A percentile compares a stretch with the other conserved stretches of the same genome.
Evolutionary conservation across 306 rosid species (phyloP).

Genomic region (Quercus aquifolioides): DNA sequence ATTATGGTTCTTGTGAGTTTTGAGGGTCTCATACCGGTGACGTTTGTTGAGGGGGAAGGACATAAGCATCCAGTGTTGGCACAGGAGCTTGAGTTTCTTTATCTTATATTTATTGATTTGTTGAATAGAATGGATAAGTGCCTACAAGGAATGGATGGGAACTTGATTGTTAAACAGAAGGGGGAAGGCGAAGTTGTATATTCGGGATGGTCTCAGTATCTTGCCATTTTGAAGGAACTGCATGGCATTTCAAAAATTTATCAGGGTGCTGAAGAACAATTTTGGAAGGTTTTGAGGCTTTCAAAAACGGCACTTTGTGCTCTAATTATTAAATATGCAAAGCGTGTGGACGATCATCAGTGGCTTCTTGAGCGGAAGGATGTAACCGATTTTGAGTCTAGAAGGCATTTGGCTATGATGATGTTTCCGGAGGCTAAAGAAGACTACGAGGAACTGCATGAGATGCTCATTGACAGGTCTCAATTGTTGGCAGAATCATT

Average conservation of each 20-base stretch:
- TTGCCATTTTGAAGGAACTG: slow-evolving; percentile 56
- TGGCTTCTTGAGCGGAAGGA: slow-evolving; percentile 66
- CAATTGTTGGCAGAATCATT: slow-evolving; percentile 68
- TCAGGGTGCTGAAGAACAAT: slow-evolving; percentile 43
- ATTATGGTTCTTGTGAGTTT: slow-evolving; percentile 13
- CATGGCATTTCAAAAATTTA: slow-evolving; percentile 44
- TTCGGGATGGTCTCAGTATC: slow-evolving; percentile 55
- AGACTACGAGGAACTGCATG: slow-evolving; percentile 65
- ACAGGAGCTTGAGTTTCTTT: slow-evolving; percentile 45
- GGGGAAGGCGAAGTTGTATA: slow-evolving; percentile 31
- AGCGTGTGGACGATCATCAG: slow-evolving; percentile 40
- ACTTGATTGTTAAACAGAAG: slow-evolving; percentile 33
- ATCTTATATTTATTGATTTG: slow-evolving; percentile 26
- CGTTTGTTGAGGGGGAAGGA: neutral
- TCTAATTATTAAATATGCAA: slow-evolving; percentile 40
- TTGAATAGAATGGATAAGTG: slow-evolving; percentile 50
- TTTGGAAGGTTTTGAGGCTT: slow-evolving; percentile 45
- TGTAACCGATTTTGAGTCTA: slow-evolving; percentile 51
- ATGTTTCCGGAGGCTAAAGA: slow-evolving; percentile 62
- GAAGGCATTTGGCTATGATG: slow-evolving; percentile 76
- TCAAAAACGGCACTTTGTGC: slow-evolving; percentile 37
- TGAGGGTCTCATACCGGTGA: slow-evolving; percentile 10
- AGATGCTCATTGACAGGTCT: slow-evolving; percentile 82
- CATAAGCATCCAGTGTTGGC: slow-evolving; percentile 24
- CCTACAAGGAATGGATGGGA: slow-evolving; percentile 41